Evolutionary conservation across 2,329 filamentous ascomycete species (phyloP), one percentile per base, ranked within the genome.

Genomic region (Pseudocercospora fijiensis): DNA sequence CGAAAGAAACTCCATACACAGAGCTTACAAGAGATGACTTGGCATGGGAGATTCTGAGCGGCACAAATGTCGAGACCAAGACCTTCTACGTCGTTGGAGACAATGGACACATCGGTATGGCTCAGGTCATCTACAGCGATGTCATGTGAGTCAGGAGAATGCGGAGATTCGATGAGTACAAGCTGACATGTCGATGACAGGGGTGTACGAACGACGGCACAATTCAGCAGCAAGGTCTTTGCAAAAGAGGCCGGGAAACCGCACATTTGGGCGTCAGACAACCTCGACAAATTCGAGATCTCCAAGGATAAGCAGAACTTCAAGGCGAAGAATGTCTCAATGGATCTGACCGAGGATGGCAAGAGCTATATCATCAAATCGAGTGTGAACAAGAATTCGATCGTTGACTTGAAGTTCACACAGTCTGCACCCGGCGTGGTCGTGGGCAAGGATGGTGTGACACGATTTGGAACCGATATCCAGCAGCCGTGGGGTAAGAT

Each of bases 121-220:
- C 86, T 65, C 95, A 99, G 83, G 85, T 98, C 79, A 96, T 99
- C 77, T 96, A 98, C 84, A 98, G 91, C 83, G 97, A 96, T 80
- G 90, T 99, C 77, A 90, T 87, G 93, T 97, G 88, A 79, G 66
- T 30, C 37, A 59, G 20, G 8, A 60, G 27, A 13, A 18, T 10
- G 7, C 7, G 18, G 16, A 8, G 2, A n/a, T 20, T 2, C 53
- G 9, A 26, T 3, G 16, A 27, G 18, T 13, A 45, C 33, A 56
- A 45, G 61, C 61, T 66, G 65, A 66, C 66, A 33, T 65, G 53
- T 62, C 26, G 43, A 20, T 18, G 64, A 69, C 75, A 96, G 93
- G 72, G 93, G 94, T 76, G 86, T 99, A 69, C 90, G 90, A 73
- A 93, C 90, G 49, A 99, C 94, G 26, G 88, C 86, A 76, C 94